Conservation (phyloP, 805 yeast genomes). For the Groenewaldozyma tartarivorans region DNA sequence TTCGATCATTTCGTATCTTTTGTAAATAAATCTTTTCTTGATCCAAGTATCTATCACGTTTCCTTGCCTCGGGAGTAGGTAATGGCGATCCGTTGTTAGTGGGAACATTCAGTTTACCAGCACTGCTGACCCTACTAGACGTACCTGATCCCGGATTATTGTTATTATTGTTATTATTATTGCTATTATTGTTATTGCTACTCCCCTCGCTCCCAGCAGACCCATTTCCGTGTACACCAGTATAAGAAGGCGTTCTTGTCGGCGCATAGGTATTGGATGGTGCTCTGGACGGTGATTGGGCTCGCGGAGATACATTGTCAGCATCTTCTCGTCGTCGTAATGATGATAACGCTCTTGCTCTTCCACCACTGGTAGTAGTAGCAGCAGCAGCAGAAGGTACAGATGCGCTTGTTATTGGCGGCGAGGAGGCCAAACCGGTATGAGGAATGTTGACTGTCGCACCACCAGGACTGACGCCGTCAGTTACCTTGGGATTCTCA, state of each 20-base stretch:
- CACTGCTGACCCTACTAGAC: neutral
- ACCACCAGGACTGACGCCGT: too few relatives aligned
- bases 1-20: conserved; percentile 48
- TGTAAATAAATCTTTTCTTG: conserved; percentile 62
- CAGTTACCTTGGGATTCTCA: too few relatives aligned
- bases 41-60: conserved; percentile 34
- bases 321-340: conserved; percentile 3
- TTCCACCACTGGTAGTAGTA: too few relatives aligned
- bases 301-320: conserved; percentile 3
- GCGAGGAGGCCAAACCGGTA: too few relatives aligned
- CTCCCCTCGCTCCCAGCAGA: neutral
- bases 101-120: neutral
- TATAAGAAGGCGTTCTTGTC: conserved; percentile 8
- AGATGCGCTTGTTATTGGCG: too few relatives aligned
- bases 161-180: neutral
- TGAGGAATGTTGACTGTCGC: too few relatives aligned
- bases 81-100: neutral
- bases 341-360: conserved; percentile 5
- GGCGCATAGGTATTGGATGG: conserved; percentile 18
- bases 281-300: conserved; percentile 16
- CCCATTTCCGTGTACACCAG: neutral
- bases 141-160: neutral
- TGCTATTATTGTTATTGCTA: conserved; percentile 1
- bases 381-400: too few relatives aligned
- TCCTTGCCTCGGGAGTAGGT: conserved; percentile 3